phyloP scores from a whole-genome alignment of 345 rosid genomes.

The Corchorus olitorius region DNA sequence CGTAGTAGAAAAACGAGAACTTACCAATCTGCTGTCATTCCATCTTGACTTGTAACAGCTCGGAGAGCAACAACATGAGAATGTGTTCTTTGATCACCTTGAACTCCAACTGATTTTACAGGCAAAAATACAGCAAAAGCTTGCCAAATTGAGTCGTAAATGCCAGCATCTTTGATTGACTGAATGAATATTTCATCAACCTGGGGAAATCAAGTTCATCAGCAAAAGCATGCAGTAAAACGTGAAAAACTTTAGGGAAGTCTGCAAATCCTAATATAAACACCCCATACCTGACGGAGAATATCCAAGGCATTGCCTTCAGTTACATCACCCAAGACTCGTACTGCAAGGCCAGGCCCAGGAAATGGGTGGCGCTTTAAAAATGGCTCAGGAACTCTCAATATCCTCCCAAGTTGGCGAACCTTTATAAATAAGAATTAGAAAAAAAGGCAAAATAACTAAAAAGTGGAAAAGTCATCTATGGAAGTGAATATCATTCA shows the following conservation, averaged over 20 bases:
- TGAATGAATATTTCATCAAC: constrained; percentile 98
- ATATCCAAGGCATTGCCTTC: constrained; percentile 86
- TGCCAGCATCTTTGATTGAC: constrained; percentile 93
- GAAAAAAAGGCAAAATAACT: neutral
- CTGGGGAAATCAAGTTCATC: constrained; percentile 31
- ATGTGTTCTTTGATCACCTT: constrained; percentile 99
- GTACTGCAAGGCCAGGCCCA: constrained; percentile 98
- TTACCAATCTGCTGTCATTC: constrained; percentile 99
- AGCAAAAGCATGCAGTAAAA: neutral
- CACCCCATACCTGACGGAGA: constrained; percentile 67
- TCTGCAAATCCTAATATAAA: constrained; percentile 8
- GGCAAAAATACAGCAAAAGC: constrained; percentile 99
- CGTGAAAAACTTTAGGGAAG: neutral
- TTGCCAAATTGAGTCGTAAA: constrained; percentile 96
- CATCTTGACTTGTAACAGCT: constrained; percentile 99
- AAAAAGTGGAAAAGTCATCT: neutral
- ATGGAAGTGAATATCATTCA: neutral
- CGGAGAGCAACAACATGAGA: constrained; percentile 98
- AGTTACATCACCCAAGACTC: constrained; percentile 93
- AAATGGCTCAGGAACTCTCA: constrained; percentile 82
- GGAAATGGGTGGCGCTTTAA: constrained; percentile 97
- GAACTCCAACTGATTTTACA: constrained; percentile 93
- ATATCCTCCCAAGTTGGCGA: constrained; percentile 83
- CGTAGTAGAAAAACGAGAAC: constrained; percentile 16
- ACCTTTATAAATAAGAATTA: constrained; percentile 50